These are phyloP conservation scores for Verticillium longisporum DNA, from an alignment of 2,329 filamentous ascomycete genomes.

Conservation along the genomic window DNA sequence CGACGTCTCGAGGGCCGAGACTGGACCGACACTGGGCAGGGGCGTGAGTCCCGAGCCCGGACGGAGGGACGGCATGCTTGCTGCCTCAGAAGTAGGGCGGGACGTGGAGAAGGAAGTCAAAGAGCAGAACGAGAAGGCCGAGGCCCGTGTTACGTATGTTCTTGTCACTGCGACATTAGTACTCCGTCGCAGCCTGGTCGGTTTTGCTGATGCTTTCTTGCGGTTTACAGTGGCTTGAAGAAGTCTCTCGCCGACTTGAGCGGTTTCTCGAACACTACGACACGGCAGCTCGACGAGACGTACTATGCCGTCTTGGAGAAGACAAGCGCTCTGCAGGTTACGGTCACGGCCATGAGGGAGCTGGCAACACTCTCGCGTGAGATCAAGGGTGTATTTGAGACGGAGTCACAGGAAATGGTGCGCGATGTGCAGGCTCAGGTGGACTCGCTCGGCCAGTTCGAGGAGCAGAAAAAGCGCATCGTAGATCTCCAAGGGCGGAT, in stretches of 20 bases:
- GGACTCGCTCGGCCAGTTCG: slow-evolving; percentile 53
- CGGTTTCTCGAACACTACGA: slow-evolving; percentile 54
- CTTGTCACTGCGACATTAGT: background rate
- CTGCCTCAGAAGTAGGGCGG: background rate
- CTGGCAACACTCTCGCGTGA: slow-evolving; percentile 56
- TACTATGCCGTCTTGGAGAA: slow-evolving; percentile 70
- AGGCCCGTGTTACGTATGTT: slow-evolving; percentile 33
- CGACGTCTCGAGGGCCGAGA: slow-evolving; percentile 38
- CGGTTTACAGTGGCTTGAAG: slow-evolving; percentile 36
- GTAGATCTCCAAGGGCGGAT: slow-evolving; percentile 56
- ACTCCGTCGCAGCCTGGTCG: background rate
- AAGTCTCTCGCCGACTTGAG: slow-evolving; percentile 48
- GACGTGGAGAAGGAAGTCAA: slow-evolving; percentile 30
- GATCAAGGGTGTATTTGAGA: slow-evolving; percentile 51
- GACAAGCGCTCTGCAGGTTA: slow-evolving; percentile 55
- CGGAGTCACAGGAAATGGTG: slow-evolving; percentile 51
- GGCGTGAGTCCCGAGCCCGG: background rate
- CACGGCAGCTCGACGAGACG: slow-evolving; percentile 62
- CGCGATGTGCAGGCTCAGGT: slow-evolving; percentile 56
- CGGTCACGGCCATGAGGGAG: slow-evolving; percentile 57
- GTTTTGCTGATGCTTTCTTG: background rate
- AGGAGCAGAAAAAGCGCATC: slow-evolving; percentile 59
- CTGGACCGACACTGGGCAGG: slow-evolving; percentile 25
- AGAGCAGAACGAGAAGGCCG: slow-evolving; percentile 33
- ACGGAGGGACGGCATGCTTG: background rate